Base-by-base conservation (phyloP, 1,284 basidiomycete genomes). In the Ustilago curta region DNA sequence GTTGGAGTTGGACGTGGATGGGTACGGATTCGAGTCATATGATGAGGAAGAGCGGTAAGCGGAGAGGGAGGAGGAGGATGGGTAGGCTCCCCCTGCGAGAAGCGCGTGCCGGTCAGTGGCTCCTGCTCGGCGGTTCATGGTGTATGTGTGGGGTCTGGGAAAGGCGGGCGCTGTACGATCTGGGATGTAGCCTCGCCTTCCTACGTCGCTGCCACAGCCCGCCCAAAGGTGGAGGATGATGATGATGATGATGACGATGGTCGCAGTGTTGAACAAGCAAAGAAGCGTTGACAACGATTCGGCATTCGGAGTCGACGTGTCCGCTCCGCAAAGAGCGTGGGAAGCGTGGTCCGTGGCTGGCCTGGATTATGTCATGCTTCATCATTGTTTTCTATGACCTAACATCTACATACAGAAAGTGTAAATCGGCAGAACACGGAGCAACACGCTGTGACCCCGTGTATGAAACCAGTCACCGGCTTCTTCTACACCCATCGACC, bases 81-180 rank as follows among this genome's bases (percentile, higher is more conserved):
- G 75, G 47, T 79, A 82, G 42, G 79, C 68, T 31, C 70, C 69
- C 2, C 65, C 65, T 6, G 72, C 69, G 7, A 83, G 68, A 23
- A 83, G 62, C 2, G 81, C 74, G 50, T 83, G 79, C 12, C 81
- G 65, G 55, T 83, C 81, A 37, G 70, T 62, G 7, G 61, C 71
- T 35, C 78, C 79, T 48, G 76, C 76, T 4, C 81, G 68, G n/a
- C 81, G 67, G 32, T 77, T 79, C 81, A 83, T 83, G 27, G 9
- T 70, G 58, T 19, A 12, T 45, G 29, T n/a, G n/a, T n/a, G 2
- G 27, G 23, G 44, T 14, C 14, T 25, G 6, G 21, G 21, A 25
- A 25, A 32, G 31, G 31, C 31, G 31, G 31, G 31, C 31, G 8
- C 31, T 32, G 31, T 32, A 32, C 31, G 31, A 12, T 8, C n/a